Evolutionary conservation across 352 stramenopile genomes (phyloP), one percentile per base, ranked within the genome.

Genomic region (Phytopythium boreale): DNA sequence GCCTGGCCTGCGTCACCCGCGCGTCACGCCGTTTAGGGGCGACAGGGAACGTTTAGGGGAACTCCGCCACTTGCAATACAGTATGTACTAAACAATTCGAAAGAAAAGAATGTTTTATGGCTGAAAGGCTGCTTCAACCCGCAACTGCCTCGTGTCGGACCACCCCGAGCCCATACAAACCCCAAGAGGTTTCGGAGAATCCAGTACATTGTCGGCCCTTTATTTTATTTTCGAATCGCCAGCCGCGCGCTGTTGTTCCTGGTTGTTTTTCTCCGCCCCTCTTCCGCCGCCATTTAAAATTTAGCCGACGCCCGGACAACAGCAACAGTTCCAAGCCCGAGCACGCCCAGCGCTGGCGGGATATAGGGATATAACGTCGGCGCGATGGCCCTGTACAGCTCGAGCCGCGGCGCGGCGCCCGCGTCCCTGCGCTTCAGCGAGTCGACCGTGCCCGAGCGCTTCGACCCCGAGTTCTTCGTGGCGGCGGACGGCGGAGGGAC

Each of bases 391-490:
- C 31, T 31, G 36, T 19, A 27, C 53, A 59, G 53, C 53, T 47
- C 53, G 20, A 59, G 3, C 19, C 20, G 8, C 15, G 49, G 22
- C 7, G 47, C 44, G 19, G 15, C 43, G 20, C 43, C 22, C 24
- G 4, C 29, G 36, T 50, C 55, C 26, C 64, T 69, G n/a, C 76
- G 81, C 41, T 76, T 75, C 50, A 90, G 79, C 55, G 78, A 84
- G 44, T 87, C 81, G 27, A 75, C 77, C 12, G 64, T 90, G 36
- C 77, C 73, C 4, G 77, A 85, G 63, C 60, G 61, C 24, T 67
- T 80, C 29, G 77, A 90, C 60, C 63, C 72, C 19, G 66, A 70
- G 43, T 80, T 88, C 58, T 68, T 75, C 34, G 52, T 89, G 24
- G 67, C 80, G 0, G 63, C 67, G 7, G 63, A 72, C 19, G 79